A percentile compares a stretch with the other conserved stretches of the same genome.
These are phyloP conservation scores for Cairneyella variabilis DNA, from an alignment of 495 filamentous ascomycete species.

Conservation along the genomic window DNA sequence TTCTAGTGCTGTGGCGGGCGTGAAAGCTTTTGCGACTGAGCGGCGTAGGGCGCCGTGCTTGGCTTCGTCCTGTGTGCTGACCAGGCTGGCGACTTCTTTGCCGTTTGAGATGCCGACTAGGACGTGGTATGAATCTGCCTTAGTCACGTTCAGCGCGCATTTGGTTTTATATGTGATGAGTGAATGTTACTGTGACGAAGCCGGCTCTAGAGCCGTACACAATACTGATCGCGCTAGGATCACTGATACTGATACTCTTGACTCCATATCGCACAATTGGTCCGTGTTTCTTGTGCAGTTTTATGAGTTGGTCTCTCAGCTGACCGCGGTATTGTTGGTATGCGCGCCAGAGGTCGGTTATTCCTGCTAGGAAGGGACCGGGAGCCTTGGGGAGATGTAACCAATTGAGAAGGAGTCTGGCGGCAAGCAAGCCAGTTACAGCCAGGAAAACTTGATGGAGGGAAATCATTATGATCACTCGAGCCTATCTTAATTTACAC, in stretches of 20 bases:
- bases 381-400: slow-evolving; percentile 22
- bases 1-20: background rate
- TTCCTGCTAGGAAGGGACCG: slow-evolving; percentile 25
- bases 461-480: no score
- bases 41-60: slow-evolving; percentile 2
- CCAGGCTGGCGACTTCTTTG: background rate
- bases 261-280: slow-evolving; percentile 29
- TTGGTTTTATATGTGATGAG: background rate
- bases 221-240: slow-evolving; percentile 26
- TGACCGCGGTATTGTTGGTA: slow-evolving; percentile 6
- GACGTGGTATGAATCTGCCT: slow-evolving; percentile 12
- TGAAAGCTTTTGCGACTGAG: slow-evolving; percentile 9
- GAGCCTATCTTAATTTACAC: no score
- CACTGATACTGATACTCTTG: slow-evolving; percentile 26
- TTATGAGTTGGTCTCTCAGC: slow-evolving; percentile 14
- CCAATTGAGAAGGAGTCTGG: slow-evolving; percentile 6
- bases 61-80: slow-evolving; percentile 2
- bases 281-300: slow-evolving; percentile 26
- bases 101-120: slow-evolving; percentile 6
- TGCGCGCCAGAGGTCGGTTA: slow-evolving; percentile 29
- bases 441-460: no score
- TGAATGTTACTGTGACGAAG: slow-evolving; percentile 25
- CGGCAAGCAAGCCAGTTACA: background rate
- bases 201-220: slow-evolving; percentile 29
- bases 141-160: background rate